phyloP scores from a whole-genome alignment of 2,329 filamentous ascomycete species.

The Colletotrichum noveboracense region DNA sequence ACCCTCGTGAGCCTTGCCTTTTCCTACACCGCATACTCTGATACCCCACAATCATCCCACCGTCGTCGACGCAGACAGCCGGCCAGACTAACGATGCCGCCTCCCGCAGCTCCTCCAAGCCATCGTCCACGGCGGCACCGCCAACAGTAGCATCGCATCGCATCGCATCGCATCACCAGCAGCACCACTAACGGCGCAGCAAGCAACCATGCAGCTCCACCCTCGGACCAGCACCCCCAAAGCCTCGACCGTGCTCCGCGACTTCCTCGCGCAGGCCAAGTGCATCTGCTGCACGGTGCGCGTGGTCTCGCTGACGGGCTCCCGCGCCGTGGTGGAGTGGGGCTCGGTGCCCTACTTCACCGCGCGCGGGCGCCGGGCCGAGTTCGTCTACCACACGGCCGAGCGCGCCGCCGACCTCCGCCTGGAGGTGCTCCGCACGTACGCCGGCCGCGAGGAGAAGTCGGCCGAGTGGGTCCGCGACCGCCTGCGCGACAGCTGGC shows the following conservation, averaged over 20 bases:
- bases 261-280: conserved; percentile 13
- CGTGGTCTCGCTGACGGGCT: conserved; percentile 17
- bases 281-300: conserved; percentile 23
- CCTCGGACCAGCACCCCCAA: conserved; percentile 20
- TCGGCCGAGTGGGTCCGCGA: conserved; percentile 13
- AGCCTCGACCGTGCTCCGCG: conserved; percentile 12
- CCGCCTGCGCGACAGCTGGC: conserved; percentile 22
- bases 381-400: conserved; percentile 20
- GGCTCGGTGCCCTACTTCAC: conserved; percentile 22
- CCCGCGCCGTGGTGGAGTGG: conserved; percentile 22
- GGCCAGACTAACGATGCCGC: neutral
- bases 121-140: neutral
- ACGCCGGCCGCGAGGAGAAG: neutral
- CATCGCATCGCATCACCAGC: neutral
- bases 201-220: conserved; percentile 17
- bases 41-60: neutral
- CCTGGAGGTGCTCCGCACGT: conserved; percentile 13
- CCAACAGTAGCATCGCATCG: neutral
- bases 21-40: neutral
- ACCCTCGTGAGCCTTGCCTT: conserved; percentile 5
- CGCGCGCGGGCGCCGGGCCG: conserved; percentile 17
- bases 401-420: conserved; percentile 16
- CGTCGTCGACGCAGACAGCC: neutral
- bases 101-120: neutral
- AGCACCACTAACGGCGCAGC: neutral